Base-by-base conservation (phyloP, 139 green algal genomes). In the Diplosphaera chodatii region DNA sequence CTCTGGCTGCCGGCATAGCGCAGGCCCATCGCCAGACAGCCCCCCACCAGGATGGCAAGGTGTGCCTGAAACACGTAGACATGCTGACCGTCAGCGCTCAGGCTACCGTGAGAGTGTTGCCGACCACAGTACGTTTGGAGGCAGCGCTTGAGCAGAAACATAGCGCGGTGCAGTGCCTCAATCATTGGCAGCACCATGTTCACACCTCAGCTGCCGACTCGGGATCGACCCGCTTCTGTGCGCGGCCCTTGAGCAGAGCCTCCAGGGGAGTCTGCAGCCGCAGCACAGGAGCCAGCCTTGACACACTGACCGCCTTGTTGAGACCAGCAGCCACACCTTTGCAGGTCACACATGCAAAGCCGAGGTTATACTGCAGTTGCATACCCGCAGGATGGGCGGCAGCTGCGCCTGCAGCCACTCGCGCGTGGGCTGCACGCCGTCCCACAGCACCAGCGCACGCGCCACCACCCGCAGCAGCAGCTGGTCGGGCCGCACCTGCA, bases 391-490 rank as follows among this genome's bases (percentile, higher is more conserved):
- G 18, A 95, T 68, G 0, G 63, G 67, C 16, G 91, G 88, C 75
- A 96, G 75, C 81, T 91, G 84, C 13, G 32, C 67, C 32, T 75
- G 32, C 64, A 98, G 64, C 92, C 93, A 94, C 23, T 80, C 79
- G 62, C 80, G 40, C 1, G 56, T 86, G 15, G 90, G 82, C 25
- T 68, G 32, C n/a, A 94, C 83, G 28, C 31, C 63, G 63, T 93
- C 86, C 91, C 92, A 98, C 87, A 97, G 83, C 30, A 98, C 87
- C 64, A 98, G 82, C 4, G 77, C 70, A 1, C 84, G 73, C 16
- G 88, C 93, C 32, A 97, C 71, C 62, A 94, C 79, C 23, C 91
- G 87, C 75, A 98, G 84, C 82, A 92, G 77, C n/a, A 99, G 72
- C 30, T 95, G 86, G 79, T 97, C 85, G 0, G 94, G 94, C 18